A percentile compares a stretch with the other conserved stretches of the same genome.
Evolutionary conservation across 73 alveolate genomes (phyloP).

Genomic region (Tetrahymena borealis): DNA sequence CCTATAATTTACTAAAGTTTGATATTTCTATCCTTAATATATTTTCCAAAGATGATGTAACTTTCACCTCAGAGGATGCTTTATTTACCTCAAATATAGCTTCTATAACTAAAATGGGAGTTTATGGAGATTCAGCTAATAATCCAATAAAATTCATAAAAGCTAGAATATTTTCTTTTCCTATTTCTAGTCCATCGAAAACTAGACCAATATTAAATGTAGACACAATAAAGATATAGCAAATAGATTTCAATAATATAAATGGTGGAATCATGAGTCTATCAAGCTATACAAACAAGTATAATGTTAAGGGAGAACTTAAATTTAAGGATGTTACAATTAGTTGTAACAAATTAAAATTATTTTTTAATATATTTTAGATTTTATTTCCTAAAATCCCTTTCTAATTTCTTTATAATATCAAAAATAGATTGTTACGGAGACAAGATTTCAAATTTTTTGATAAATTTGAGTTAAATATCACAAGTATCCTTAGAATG

Average conservation of each 20-base stretch:
- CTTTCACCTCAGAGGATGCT: not conserved
- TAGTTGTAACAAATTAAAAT: not conserved
- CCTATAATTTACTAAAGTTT: not conserved
- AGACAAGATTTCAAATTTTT: not conserved
- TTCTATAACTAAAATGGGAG: not conserved
- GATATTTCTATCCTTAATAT: not conserved
- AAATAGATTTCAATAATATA: not conserved
- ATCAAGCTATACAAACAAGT: not conserved
- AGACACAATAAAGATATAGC: not conserved
- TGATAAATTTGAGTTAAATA: not conserved
- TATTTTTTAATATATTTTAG: not conserved
- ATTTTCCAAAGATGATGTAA: not conserved
- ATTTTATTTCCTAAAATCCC: too few relatives aligned
- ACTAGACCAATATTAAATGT: not conserved
- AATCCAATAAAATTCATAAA: not conserved
- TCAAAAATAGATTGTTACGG: not conserved
- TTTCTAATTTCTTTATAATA: not conserved
- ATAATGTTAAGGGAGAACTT: not conserved
- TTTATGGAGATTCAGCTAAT: not conserved
- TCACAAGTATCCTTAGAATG: not conserved
- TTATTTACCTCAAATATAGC: not conserved
- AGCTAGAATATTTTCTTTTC: not conserved
- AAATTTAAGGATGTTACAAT: not conserved
- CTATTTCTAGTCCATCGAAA: not conserved
- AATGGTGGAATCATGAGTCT: not conserved